Evolutionary conservation across 306 rosid species (phyloP).

Genomic region (Quercus berberidifolia): DNA sequence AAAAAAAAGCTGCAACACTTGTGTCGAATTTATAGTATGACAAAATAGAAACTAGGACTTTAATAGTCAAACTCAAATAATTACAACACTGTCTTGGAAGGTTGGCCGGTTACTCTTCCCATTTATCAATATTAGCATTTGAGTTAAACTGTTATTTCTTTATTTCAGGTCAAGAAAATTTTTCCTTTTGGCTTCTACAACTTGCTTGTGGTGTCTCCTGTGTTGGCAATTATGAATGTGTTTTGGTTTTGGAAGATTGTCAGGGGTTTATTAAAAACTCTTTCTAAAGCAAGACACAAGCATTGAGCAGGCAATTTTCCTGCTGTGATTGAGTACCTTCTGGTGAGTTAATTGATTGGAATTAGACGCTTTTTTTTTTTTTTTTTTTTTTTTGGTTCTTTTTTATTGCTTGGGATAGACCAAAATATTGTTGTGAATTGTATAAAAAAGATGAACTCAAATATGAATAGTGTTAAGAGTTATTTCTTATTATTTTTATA

Average conservation of each 20-base stretch:
- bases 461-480: too few relatives aligned
- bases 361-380: not conserved
- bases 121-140: not conserved
- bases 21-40: not conserved
- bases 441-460: too few relatives aligned
- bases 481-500: too few relatives aligned
- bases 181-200: constrained; percentile 71
- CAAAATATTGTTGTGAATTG: too few relatives aligned
- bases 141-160: not conserved
- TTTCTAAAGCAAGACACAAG: constrained; percentile 58
- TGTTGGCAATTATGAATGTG: constrained; percentile 56
- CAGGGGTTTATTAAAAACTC: constrained; percentile 75
- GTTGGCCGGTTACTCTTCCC: not conserved
- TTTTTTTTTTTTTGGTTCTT: too few relatives aligned
- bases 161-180: constrained; percentile 57
- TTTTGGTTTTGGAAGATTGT: constrained; percentile 95
- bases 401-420: too few relatives aligned
- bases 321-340: not conserved
- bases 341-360: not conserved
- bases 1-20: too few relatives aligned
- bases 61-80: not conserved
- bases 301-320: constrained; percentile 37
- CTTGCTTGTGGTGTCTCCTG: constrained; percentile 57
- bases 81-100: not conserved
- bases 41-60: not conserved